Conservation (phyloP, 1,284 basidiomycete species). For the Marasmius tenuissimus region DNA sequence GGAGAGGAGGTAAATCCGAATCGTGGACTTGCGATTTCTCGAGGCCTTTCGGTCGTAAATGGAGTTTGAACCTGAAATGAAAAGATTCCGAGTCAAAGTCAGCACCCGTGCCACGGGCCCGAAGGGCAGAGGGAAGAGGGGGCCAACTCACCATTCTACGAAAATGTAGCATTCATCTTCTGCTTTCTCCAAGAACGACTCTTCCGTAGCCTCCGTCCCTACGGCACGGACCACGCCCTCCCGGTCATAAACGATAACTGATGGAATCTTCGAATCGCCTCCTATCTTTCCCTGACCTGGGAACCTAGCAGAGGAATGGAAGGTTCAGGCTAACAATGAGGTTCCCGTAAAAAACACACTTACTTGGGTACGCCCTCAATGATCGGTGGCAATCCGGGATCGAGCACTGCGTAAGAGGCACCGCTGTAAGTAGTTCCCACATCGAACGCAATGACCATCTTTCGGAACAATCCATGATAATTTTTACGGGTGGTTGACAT, state of each 20-base stretch:
- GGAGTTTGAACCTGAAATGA: conserved; percentile 6
- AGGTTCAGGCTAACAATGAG: not conserved
- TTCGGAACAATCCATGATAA: conserved; percentile 33
- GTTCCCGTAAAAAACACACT: not conserved
- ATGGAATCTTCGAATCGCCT: conserved; percentile 55
- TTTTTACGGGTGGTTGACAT: conserved; percentile 8
- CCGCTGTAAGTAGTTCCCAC: conserved; percentile 55
- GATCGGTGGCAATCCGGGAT: conserved; percentile 6
- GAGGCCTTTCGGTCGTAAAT: not conserved
- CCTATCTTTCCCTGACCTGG: not conserved
- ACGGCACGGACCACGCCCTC: conserved; percentile 43
- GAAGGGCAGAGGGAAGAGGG: not conserved
- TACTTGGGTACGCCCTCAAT: conserved; percentile 6
- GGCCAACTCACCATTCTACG: not conserved
- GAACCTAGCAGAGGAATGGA: not conserved
- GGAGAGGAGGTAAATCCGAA: conserved; percentile 2
- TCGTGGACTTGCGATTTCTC: not conserved
- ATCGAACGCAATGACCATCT: conserved; percentile 48
- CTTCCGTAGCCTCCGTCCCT: conserved; percentile 52
- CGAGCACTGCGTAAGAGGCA: conserved; percentile 26
- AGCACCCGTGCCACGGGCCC: not conserved
- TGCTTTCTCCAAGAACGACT: conserved; percentile 38
- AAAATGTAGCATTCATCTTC: conserved; percentile 20
- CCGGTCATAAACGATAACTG: conserved; percentile 53
- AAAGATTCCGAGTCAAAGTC: not conserved